Percentiles rank a stretch among this genome's conserved stretches.
phyloP scores from a whole-genome alignment of 2,329 filamentous ascomycete species.

The Didymellaceae sp. region DNA sequence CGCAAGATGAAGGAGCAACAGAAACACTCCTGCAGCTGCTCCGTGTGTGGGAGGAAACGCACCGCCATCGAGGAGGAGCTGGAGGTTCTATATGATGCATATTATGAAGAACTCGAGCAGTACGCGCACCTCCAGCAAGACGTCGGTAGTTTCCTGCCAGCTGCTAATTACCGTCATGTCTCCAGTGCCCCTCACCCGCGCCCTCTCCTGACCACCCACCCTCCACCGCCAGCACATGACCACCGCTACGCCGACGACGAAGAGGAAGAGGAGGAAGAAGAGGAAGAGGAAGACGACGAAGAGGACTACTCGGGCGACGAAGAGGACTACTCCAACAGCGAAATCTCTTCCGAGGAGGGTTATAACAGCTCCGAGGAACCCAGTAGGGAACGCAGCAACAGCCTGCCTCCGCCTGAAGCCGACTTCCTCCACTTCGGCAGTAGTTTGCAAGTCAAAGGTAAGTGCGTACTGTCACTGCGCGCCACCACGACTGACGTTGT shows the following conservation, averaged over 20 bases:
- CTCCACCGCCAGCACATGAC: constrained; percentile 71
- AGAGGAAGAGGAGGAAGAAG: constrained; percentile 60
- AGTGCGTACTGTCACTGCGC: background rate
- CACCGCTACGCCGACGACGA: constrained; percentile 60
- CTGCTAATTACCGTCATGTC: constrained; percentile 65
- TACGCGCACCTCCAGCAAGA: constrained; percentile 88
- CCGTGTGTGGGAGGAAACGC: constrained; percentile 93
- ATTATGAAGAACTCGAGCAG: constrained; percentile 97
- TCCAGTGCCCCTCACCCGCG: constrained; percentile 63
- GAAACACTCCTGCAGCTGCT: constrained; percentile 98
- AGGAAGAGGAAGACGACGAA: constrained; percentile 43
- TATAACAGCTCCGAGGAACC: constrained; percentile 69
- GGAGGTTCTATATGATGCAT: constrained; percentile 96
- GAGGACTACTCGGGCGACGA: constrained; percentile 62
- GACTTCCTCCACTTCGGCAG: constrained; percentile 99
- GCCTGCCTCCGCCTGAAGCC: constrained; percentile 69
- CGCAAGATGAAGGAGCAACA: constrained; percentile 99
- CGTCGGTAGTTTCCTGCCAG: constrained; percentile 71
- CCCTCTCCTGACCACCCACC: constrained; percentile 65
- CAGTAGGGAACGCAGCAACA: too few species aligned
- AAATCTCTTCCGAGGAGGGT: constrained; percentile 72
- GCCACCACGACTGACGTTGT: background rate
- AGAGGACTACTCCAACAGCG: constrained; percentile 60
- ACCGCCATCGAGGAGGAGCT: constrained; percentile 98
- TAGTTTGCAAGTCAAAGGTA: constrained; percentile 91